Percentiles rank a stretch among this genome's conserved stretches.
phyloP scores from a whole-genome alignment of 441 rosid genomes.

The Lepidium campestre region DNA sequence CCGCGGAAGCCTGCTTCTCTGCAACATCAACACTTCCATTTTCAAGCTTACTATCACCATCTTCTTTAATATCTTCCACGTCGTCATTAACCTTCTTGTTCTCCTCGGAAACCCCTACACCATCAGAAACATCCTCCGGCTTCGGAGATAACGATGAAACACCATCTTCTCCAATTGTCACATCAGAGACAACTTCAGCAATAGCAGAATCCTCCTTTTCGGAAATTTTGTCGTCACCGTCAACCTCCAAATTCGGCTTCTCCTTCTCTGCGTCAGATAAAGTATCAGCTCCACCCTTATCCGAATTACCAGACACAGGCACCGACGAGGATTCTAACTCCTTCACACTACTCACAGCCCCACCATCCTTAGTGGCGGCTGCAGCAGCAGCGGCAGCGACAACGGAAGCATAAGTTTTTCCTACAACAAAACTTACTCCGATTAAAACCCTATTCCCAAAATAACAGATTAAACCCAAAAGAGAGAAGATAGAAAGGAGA shows the following conservation, averaged over 20 bases:
- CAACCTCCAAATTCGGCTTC: conserved; percentile 15
- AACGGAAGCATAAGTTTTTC: conserved; percentile 28
- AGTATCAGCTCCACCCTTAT: conserved; percentile 14
- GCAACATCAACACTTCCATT: conserved; percentile 23
- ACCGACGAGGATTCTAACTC: conserved; percentile 37
- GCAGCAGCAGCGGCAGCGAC: conserved; percentile 17
- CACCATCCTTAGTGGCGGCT: conserved; percentile 31
- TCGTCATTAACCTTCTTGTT: conserved; percentile 16
- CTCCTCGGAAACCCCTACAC: conserved; percentile 28
- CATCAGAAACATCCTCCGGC: conserved; percentile 26
- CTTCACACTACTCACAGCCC: conserved; percentile 41
- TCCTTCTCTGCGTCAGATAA: conserved; percentile 22
- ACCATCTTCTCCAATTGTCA: not conserved
- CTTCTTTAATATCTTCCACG: conserved; percentile 10
- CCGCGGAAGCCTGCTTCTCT: conserved; percentile 28
- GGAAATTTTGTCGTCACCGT: not conserved
- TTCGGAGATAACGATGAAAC: conserved; percentile 9
- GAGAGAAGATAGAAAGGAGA: not conserved
- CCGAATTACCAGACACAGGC: conserved; percentile 18
- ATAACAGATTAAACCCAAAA: conserved; percentile 4
- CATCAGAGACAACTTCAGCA: conserved; percentile 21
- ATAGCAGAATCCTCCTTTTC: not conserved
- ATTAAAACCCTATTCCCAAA: conserved; percentile 18
- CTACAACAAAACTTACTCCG: not conserved
- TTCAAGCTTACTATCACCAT: conserved; percentile 29